A percentile compares a stretch with the other conserved stretches of the same genome.
Evolutionary conservation across 1,284 basidiomycete species (phyloP).

Genomic region (Hemileccinum hortonii): DNA sequence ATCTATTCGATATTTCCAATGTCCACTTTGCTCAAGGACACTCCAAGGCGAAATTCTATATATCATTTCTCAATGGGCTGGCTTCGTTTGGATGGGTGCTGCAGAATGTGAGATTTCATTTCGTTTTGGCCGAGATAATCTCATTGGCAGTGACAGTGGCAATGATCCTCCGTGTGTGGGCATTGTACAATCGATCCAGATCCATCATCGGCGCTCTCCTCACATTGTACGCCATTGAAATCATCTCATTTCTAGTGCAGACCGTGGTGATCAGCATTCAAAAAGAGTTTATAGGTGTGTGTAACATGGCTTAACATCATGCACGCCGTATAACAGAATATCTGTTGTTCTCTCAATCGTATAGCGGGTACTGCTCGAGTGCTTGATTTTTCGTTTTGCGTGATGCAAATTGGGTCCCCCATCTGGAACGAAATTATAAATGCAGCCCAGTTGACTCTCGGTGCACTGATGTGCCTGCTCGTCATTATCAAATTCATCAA

Average conservation of each 20-base stretch:
- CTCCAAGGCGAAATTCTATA: too few species aligned
- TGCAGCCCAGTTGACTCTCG: neutral
- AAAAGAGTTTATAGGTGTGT: neutral
- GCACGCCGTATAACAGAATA: neutral
- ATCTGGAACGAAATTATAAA: neutral
- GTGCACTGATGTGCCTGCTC: neutral
- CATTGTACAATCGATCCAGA: neutral
- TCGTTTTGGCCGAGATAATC: too few species aligned
- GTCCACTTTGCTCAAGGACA: too few species aligned
- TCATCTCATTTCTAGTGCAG: neutral
- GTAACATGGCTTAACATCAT: neutral
- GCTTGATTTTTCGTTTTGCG: neutral
- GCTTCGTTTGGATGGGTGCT: neutral
- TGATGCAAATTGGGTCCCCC: neutral
- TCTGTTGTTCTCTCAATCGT: neutral
- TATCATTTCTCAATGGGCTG: too few species aligned
- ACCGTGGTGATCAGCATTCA: too few species aligned
- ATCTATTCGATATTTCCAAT: too few species aligned
- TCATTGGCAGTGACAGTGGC: neutral
- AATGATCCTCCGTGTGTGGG: neutral
- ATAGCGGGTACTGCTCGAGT: neutral
- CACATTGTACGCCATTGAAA: neutral
- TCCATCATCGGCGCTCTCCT: neutral
- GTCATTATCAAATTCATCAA: neutral
- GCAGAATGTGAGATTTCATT: conserved; percentile 1